A percentile compares a stretch with the other conserved stretches of the same genome.
These are phyloP conservation scores for Dioscorea zingiberensis DNA, from an alignment of 106 monocot species.

Conservation along the genomic window DNA sequence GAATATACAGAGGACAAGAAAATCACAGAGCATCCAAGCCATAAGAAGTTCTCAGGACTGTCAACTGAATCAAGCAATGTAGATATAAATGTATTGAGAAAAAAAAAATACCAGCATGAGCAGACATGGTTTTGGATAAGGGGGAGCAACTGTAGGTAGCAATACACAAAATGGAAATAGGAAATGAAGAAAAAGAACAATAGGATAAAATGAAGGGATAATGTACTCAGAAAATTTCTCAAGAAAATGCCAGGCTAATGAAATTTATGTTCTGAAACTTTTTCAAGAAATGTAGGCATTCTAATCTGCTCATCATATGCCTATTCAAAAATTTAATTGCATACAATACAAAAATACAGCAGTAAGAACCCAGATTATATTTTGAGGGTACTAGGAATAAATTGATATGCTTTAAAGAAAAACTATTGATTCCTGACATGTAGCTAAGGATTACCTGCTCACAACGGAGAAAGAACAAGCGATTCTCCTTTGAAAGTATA, in stretches of 20 bases:
- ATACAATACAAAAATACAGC: background rate
- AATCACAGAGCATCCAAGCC: no score
- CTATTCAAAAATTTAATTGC: background rate
- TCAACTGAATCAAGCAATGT: background rate
- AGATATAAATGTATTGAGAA: no score
- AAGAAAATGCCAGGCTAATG: background rate
- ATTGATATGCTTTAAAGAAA: background rate
- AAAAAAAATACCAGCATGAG: no score
- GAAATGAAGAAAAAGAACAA: no score
- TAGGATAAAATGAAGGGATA: no score
- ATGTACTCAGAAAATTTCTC: background rate
- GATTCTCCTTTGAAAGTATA: slow-evolving; percentile 87
- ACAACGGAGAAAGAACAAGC: slow-evolving; percentile 90
- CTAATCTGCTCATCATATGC: background rate
- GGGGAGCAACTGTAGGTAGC: no score
- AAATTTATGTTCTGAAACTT: background rate
- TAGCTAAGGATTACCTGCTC: slow-evolving; percentile 57
- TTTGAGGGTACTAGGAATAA: no score
- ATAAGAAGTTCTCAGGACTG: no score
- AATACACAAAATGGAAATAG: background rate
- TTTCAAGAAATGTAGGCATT: background rate
- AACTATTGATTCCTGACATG: no score
- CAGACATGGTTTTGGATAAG: no score
- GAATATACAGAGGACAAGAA: background rate
- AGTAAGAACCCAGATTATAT: background rate